Evolutionary conservation across 169 alveolate species (phyloP).

Genomic region (Blepharisma undulans): DNA sequence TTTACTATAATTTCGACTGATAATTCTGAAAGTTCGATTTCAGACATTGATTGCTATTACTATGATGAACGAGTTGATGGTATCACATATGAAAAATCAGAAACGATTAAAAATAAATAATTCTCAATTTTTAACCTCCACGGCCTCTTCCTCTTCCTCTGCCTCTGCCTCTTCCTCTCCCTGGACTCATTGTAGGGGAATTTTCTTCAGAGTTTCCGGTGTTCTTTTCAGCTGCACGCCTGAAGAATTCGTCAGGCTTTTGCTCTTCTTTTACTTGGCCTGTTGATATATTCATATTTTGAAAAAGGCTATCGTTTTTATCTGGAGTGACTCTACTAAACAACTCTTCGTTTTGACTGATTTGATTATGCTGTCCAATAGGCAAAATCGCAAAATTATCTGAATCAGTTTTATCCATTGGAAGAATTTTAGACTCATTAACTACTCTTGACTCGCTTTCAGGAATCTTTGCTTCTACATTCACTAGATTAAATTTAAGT

Average conservation of each 20-base stretch:
- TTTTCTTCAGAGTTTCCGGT: not conserved
- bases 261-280: not conserved
- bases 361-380: not conserved
- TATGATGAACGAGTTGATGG: not conserved
- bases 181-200: not conserved
- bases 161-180: constrained; percentile 21
- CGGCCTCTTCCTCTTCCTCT: constrained; percentile 23
- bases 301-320: not conserved
- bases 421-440: not conserved
- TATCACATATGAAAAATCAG: not conserved
- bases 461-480: not conserved
- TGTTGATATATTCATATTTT: not conserved
- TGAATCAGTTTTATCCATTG: not conserved
- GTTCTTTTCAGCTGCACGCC: not conserved
- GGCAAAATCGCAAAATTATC: not conserved
- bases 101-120: not conserved
- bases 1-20: not conserved
- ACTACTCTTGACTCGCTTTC: not conserved
- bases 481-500: not conserved
- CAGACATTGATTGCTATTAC: not conserved
- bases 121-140: not conserved
- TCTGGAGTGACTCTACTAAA: not conserved
- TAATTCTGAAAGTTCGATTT: not conserved
- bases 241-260: not conserved
- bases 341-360: not conserved